Conservation (phyloP, 768 basidiomycete species). For the Amylocystis lapponica region DNA sequence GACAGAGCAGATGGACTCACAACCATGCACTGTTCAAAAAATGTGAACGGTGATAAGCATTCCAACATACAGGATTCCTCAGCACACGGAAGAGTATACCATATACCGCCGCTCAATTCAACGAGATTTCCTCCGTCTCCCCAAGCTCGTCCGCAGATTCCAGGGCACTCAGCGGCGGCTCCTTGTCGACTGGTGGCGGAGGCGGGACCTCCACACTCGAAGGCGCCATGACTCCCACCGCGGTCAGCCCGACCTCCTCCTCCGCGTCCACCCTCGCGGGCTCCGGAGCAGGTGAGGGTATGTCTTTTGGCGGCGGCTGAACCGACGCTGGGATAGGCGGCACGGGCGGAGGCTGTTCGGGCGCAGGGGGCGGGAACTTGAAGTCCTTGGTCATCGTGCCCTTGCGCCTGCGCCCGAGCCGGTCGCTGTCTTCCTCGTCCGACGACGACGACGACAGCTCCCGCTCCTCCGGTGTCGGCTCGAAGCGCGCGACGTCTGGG, state of each 20-base stretch:
- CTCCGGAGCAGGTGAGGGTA: slow-evolving; percentile 1
- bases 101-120: no score
- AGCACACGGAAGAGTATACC: no score
- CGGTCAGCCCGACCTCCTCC: slow-evolving; percentile 15
- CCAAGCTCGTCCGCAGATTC: slow-evolving; percentile 69
- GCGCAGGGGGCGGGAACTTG: slow-evolving; percentile 21
- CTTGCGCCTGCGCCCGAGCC: slow-evolving; percentile 30
- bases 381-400: slow-evolving; percentile 66
- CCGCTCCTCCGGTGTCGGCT: slow-evolving; percentile 48
- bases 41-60: no score
- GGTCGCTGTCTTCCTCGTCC: slow-evolving; percentile 11
- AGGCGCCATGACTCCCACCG: slow-evolving; percentile 42
- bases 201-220: slow-evolving; percentile 73
- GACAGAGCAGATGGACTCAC: no score
- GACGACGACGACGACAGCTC: slow-evolving; percentile 30
- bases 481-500: slow-evolving; percentile 31
- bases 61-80: no score
- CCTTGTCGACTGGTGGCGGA: slow-evolving; percentile 76
- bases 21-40: no score
- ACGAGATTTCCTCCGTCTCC: slow-evolving; percentile 65
- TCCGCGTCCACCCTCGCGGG: slow-evolving; percentile 2
- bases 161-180: slow-evolving; percentile 32
- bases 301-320: neutral
- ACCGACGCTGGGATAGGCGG: slow-evolving; percentile 15
- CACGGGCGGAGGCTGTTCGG: slow-evolving; percentile 24